A percentile compares a stretch with the other conserved stretches of the same genome.
Conservation (phyloP, 768 basidiomycete genomes). For the Suillus paluster region DNA sequence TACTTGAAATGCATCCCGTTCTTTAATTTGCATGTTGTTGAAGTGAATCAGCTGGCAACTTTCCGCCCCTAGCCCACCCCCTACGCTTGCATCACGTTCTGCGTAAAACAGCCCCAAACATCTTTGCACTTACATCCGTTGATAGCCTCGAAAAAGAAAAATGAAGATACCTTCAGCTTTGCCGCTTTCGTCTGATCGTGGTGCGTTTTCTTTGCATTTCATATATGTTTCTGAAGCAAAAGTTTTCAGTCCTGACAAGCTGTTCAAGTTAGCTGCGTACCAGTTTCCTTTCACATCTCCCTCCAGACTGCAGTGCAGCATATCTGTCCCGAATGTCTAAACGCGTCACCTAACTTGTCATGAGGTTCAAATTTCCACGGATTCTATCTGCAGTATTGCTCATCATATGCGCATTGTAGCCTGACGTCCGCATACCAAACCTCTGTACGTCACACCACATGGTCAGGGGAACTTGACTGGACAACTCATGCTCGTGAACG, state of each 20-base stretch:
- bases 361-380: too few species aligned
- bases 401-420: background rate
- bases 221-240: background rate
- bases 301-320: too few species aligned
- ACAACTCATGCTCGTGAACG: background rate
- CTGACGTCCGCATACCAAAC: too few species aligned
- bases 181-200: conserved; percentile 68
- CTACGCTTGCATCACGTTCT: conserved; percentile 61
- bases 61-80: background rate
- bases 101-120: conserved; percentile 68
- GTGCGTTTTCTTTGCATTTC: conserved; percentile 42
- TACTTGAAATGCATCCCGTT: background rate
- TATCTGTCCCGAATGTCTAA: too few species aligned
- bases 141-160: conserved; percentile 45
- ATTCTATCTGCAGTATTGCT: too few species aligned
- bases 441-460: too few species aligned
- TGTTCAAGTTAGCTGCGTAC: conserved; percentile 69
- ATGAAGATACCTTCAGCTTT: conserved; percentile 41
- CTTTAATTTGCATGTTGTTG: background rate
- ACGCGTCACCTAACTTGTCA: too few species aligned
- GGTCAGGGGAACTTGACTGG: background rate
- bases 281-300: conserved; percentile 46
- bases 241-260: too few species aligned
- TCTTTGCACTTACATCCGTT: conserved; percentile 49
- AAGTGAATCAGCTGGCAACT: background rate